Base-by-base conservation (phyloP, 2,329 filamentous ascomycete genomes). In the Lojkania enalia region DNA sequence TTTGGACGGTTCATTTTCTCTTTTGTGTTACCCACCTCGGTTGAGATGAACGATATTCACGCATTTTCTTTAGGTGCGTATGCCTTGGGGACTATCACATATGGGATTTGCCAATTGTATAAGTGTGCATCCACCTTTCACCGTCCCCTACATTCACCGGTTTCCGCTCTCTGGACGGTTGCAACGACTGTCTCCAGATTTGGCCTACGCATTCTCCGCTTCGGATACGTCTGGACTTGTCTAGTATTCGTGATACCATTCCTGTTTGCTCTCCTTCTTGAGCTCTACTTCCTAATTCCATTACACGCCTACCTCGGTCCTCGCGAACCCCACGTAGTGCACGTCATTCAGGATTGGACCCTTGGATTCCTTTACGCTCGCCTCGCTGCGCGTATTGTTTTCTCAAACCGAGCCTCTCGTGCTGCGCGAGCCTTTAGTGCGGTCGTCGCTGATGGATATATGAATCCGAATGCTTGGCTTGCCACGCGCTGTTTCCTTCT, bases 41-140 rank as follows among this genome's bases (percentile, higher is more conserved):
- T 68, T 5, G 60, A 87, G 49, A 87, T 92, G 63, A 99, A 97
- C 69, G 94, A 99, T 67, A 87, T 99, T 19, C 97, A 99, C 61
- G 92, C 94, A 11, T 96, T 96, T 67, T 95, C 90, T 40, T 84
- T 94, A 20, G 94, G 94, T 12, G 80, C 95, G 30, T 96, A 95
- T 64, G 75, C 90, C 19, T 76, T 96, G 3, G 89, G 88, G 9
- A 83, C 81, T 3, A 61, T 82, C 1, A 73, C 81, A 2, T 95
- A 91, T 65, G 70, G 56, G 5, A 36, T 44, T 35, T 67, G 60
- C 40, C 80, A 31, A 55, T 78, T 20, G 73, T 83, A 53, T 81
- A 85, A 63, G 55, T 77, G 67, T 39, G 29, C 61, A 39, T 42
- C 47, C 2, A 52, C 56, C 19, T 49, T 70, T 23, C 55, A 61